Conservation (phyloP, 495 filamentous ascomycete species). For the Penicillium crystallinum region DNA sequence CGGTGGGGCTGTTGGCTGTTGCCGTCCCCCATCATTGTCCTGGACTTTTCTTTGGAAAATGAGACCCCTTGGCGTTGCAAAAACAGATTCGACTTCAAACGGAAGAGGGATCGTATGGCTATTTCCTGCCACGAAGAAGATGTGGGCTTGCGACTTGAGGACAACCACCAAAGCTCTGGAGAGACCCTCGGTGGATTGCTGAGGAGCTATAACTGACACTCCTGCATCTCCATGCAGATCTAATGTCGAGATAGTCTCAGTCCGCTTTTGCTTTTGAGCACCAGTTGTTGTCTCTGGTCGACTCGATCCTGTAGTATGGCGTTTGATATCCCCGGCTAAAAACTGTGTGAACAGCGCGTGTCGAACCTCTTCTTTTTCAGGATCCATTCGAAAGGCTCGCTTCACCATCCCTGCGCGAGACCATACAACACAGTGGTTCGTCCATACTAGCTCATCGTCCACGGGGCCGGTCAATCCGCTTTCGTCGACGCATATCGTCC, state of each 20-base stretch:
- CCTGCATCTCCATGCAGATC: conserved; percentile 18
- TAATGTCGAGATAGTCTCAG: conserved; percentile 16
- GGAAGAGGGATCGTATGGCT: conserved; percentile 90
- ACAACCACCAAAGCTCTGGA: conserved; percentile 80
- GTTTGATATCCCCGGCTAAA: conserved; percentile 41
- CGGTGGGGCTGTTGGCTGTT: conserved; percentile 51
- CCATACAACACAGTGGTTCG: conserved; percentile 82
- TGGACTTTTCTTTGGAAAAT: conserved; percentile 73
- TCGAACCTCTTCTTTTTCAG: conserved; percentile 76
- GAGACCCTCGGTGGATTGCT: conserved; percentile 15
- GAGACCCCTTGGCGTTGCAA: conserved; percentile 74
- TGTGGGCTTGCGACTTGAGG: conserved; percentile 86
- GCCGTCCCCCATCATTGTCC: conserved; percentile 19
- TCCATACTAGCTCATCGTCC: conserved; percentile 84
- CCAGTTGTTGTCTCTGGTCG: neutral
- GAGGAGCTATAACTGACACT: conserved; percentile 13
- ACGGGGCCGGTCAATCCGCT: conserved; percentile 36
- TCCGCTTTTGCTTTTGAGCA: conserved; percentile 7
- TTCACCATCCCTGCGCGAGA: conserved; percentile 80
- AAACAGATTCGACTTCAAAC: conserved; percentile 85
- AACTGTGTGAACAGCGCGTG: conserved; percentile 86
- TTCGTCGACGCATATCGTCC: conserved; percentile 53
- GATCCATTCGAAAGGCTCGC: conserved; percentile 78
- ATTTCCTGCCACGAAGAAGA: conserved; percentile 83
- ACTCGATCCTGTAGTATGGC: neutral